Percentiles rank a stretch among this genome's conserved stretches.
Evolutionary conservation across 2,329 filamentous ascomycete species (phyloP).

Genomic region (Waltergamsia citrina): DNA sequence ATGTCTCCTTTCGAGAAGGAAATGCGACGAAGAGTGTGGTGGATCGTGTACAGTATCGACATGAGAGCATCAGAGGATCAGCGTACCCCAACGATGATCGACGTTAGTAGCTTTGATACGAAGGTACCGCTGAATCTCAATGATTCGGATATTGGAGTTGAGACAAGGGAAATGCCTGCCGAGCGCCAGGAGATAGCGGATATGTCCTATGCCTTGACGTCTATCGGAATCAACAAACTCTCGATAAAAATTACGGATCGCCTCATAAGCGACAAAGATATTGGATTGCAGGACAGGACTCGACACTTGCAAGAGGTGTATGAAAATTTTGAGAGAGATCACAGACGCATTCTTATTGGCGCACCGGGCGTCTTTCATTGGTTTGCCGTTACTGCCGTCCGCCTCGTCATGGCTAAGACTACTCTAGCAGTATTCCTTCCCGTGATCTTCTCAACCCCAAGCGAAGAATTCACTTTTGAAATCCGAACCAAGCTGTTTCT

Average conservation of each 20-base stretch:
- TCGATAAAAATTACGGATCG: too few species aligned
- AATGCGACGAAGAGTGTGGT: conserved; percentile 54
- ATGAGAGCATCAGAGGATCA: conserved; percentile 50
- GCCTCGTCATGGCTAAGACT: conserved; percentile 44
- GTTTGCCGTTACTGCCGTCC: conserved; percentile 24
- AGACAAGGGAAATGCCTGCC: conserved; percentile 28
- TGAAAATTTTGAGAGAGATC: conserved; percentile 28
- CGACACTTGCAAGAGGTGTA: conserved; percentile 35
- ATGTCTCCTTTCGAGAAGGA: conserved; percentile 52
- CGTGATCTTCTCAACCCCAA: conserved; percentile 30
- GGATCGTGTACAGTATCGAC: conserved; percentile 50
- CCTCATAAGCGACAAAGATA: conserved; percentile 14
- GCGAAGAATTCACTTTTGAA: conserved; percentile 23
- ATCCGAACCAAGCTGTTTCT: conserved; percentile 35
- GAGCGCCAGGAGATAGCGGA: conserved; percentile 45
- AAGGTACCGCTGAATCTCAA: conserved; percentile 35
- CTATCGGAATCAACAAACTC: conserved; percentile 18
- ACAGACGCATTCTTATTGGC: conserved; percentile 26
- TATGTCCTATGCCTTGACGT: conserved; percentile 28
- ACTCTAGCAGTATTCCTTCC: conserved; percentile 45
- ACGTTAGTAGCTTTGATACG: conserved; percentile 38
- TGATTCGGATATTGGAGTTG: conserved; percentile 25
- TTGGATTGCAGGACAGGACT: conserved; percentile 28
- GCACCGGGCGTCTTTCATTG: conserved; percentile 22
- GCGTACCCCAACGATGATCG: conserved; percentile 39